phyloP scores from a whole-genome alignment of 2,329 filamentous ascomycete genomes.

The Trichoderma semiorbis region DNA sequence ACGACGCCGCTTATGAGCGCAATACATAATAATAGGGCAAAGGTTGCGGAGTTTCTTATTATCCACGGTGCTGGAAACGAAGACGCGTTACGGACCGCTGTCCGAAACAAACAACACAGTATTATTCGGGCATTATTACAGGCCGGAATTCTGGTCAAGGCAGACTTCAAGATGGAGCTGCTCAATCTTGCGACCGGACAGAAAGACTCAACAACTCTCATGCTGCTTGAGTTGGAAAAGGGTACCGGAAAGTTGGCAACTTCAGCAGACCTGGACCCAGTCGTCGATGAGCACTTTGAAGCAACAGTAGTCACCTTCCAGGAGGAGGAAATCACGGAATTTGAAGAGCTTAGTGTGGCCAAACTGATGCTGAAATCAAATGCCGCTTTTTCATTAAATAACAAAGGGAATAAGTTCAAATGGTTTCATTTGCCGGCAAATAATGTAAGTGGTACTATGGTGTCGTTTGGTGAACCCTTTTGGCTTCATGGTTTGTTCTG shows the following conservation, averaged over 20 bases:
- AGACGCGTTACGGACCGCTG: neutral
- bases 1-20: neutral
- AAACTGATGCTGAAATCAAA: accelerated
- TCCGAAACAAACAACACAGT: neutral
- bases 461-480: accelerated
- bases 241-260: neutral
- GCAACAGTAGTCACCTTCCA: neutral
- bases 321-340: neutral
- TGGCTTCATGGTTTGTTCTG: neutral
- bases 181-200: accelerated
- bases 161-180: accelerated
- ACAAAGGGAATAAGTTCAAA: neutral
- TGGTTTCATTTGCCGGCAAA: slow-evolving; percentile 1
- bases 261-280: accelerated
- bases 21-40: accelerated
- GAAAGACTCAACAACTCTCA: neutral
- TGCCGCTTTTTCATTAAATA: accelerated
- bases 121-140: neutral
- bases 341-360: neutral
- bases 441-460: neutral
- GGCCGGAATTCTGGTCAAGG: neutral
- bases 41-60: neutral
- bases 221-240: neutral
- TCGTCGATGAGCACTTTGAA: neutral
- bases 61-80: neutral